These are phyloP conservation scores for Jacaranda copaia DNA, from an alignment of 257 asterid species.

Conservation along the genomic window DNA sequence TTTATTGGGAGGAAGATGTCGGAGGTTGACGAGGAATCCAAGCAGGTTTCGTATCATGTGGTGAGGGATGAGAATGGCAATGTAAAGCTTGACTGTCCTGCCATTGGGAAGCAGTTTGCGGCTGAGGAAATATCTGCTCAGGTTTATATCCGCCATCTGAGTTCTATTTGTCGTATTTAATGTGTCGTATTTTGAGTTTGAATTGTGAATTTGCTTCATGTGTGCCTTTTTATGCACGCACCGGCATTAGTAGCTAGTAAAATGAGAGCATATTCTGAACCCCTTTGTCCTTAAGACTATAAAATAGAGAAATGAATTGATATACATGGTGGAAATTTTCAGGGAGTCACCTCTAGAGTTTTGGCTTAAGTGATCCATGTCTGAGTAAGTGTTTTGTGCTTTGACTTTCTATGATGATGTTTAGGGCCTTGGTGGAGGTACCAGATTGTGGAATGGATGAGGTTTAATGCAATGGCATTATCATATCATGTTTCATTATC, in stretches of 20 bases:
- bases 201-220: neutral
- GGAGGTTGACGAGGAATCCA: conserved; percentile 91
- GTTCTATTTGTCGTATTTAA: neutral
- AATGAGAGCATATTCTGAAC: neutral
- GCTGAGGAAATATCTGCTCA: conserved; percentile 97
- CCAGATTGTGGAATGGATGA: neutral
- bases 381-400: neutral
- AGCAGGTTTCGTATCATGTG: conserved; percentile 84
- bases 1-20: conserved; percentile 92
- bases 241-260: neutral
- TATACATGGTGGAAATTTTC: neutral
- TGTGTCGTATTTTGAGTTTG: neutral
- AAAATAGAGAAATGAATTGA: neutral
- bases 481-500: neutral
- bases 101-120: conserved; percentile 84
- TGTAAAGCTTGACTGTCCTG: conserved; percentile 93
- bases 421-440: neutral
- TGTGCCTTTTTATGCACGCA: neutral
- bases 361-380: neutral
- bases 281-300: neutral
- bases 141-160: conserved; percentile 45
- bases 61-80: conserved; percentile 90
- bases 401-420: neutral
- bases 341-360: neutral
- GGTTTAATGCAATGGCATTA: neutral